Base-by-base conservation (phyloP, 768 basidiomycete genomes). In the Termitomyces sp. region DNA sequence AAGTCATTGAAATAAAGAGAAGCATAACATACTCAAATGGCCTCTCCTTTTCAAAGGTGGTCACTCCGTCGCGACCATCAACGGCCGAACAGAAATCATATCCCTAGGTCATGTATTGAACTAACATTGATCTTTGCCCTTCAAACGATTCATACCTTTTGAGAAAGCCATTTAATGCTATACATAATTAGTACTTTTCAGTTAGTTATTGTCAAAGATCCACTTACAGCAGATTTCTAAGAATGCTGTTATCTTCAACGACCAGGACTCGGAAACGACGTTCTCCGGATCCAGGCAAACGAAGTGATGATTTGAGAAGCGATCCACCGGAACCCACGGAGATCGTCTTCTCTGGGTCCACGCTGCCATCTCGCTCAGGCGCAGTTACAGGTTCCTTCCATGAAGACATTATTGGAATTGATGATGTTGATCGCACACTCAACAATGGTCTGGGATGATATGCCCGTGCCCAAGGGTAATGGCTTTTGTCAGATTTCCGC, bases 191-290 rank as follows among this genome's bases (percentile, higher is more conserved):
- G 58, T 45, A 21, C 51, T 56, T 26, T 17, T 17, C 1, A 28
- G 1, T 17, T 38, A 51, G 61, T 9, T 56, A 19, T 17, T 14
- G 2, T 12, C 1, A 12, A 1, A n/a, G n/a, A 56, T 50, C 15
- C n/a, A 76, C 90, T 61, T 70, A 92, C 84, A 97, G 77, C 24
- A 97, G 75, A 63, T 81, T 84, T 50, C 93, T 83, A 56, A 97
- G 81, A 54, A 98, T 88, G 54, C 68, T 79, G 66, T 97, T 97
- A 64, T 98, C 95, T 69, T 97, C 94, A 1, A 96, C 89, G 1
- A 96, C 84, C 40, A 97, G 73, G 5, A 95, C 84, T 51, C 84
- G 79, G 58, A 84, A 76, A 5, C 69, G 72, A 17, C 72, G 70
- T 40, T 74, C 74, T n/a, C 68, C 65, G 11, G 68, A 66, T 19